Conservation (phyloP, 192 early-diverging fungal genomes). For the Coemansia javaensis region DNA sequence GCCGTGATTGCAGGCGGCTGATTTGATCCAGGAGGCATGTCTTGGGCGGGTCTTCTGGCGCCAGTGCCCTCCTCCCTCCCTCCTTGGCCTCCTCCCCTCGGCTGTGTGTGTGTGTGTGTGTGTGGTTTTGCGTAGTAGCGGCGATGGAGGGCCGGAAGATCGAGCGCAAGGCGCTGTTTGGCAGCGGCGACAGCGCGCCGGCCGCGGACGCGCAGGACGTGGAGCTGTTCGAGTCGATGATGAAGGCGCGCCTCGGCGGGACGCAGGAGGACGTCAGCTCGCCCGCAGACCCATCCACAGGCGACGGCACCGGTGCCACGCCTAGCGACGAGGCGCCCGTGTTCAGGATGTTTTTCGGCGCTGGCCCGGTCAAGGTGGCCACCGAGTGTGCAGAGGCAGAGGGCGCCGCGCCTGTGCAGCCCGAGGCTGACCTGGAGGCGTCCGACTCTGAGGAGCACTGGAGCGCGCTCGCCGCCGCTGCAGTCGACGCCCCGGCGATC, state of each 20-base stretch:
- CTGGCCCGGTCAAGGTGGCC: constrained; percentile 33
- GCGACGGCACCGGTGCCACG: background rate
- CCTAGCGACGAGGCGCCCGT: constrained; percentile 8
- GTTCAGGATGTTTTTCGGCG: constrained; percentile 41
- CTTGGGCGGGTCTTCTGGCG: too few species aligned
- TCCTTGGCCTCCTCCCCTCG: too few species aligned
- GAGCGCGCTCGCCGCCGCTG: constrained; percentile 24
- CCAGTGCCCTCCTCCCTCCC: too few species aligned
- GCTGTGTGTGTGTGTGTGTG: too few species aligned
- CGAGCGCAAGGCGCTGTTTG: constrained; percentile 34
- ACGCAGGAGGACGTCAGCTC: background rate
- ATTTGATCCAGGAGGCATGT: too few species aligned
- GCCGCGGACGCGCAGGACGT: constrained; percentile 29
- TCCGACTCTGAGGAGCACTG: constrained; percentile 48
- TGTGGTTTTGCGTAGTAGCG: too few species aligned
- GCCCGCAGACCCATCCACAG: background rate
- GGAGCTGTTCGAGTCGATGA: constrained; percentile 36
- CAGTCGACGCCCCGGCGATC: constrained; percentile 26
- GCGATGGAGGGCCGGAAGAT: constrained; percentile 25
- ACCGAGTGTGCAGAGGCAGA: constrained; percentile 12
- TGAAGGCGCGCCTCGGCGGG: constrained; percentile 26
- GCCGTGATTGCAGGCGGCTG: too few species aligned
- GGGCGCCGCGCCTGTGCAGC: constrained; percentile 21
- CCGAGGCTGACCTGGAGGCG: constrained; percentile 24
- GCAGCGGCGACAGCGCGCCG: background rate